Conservation (phyloP, 2,329 filamentous ascomycete genomes). For the Curvularia eragrostidis region DNA sequence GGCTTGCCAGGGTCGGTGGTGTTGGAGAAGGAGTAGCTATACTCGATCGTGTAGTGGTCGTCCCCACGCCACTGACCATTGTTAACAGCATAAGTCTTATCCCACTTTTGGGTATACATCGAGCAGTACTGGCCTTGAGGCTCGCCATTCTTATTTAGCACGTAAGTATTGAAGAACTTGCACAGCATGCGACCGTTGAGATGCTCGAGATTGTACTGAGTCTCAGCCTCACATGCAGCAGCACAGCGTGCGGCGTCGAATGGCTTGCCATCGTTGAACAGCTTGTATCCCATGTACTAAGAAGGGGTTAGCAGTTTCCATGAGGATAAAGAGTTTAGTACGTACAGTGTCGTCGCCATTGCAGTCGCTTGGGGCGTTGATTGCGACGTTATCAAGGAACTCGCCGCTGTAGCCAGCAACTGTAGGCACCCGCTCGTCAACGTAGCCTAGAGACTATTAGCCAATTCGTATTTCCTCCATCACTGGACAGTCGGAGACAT, state of each 20-base stretch:
- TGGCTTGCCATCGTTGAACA: neutral
- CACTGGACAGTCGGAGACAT: neutral
- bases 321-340: neutral
- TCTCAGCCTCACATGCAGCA: neutral
- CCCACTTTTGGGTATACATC: constrained; percentile 1
- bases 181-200: neutral
- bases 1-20: constrained; percentile 1
- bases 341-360: constrained; percentile 1
- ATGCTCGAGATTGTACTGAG: neutral
- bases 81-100: neutral
- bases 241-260: neutral
- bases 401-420: constrained; percentile 4
- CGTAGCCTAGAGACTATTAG: neutral
- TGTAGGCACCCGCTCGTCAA: neutral
- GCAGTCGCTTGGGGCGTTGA: neutral
- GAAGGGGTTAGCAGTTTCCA: neutral
- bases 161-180: constrained; percentile 5
- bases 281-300: neutral
- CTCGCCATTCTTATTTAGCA: neutral
- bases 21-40: neutral
- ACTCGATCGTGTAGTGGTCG: constrained; percentile 6
- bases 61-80: constrained; percentile 3
- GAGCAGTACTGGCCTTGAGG: constrained; percentile 2
- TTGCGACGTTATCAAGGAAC: neutral
- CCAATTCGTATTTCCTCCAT: neutral